These are phyloP conservation scores for Candida xyloterini DNA, from an alignment of 805 yeast genomes.

Conservation along the genomic window DNA sequence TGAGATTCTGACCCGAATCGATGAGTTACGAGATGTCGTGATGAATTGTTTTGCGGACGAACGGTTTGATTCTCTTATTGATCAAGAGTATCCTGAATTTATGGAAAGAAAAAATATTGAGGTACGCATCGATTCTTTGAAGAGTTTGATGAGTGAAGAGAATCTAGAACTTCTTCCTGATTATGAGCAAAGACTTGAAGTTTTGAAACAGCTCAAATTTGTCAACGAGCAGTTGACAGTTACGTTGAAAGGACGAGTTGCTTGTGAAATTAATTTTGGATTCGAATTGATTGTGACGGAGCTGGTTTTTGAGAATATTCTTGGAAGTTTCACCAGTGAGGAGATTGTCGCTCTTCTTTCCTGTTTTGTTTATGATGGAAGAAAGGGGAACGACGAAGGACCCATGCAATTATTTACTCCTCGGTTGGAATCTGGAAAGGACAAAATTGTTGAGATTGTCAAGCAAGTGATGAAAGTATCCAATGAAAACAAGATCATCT, in stretches of 20 bases:
- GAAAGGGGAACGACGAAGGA: slow-evolving; percentile 58
- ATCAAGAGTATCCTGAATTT: slow-evolving; percentile 29
- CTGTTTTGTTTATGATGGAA: slow-evolving; percentile 90
- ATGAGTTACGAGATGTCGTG: slow-evolving; percentile 25
- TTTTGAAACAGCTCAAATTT: slow-evolving; percentile 73
- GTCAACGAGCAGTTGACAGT: slow-evolving; percentile 75
- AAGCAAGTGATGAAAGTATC: slow-evolving; percentile 59
- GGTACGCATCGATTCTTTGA: slow-evolving; percentile 51
- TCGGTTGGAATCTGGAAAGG: slow-evolving; percentile 68
- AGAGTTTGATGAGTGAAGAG: slow-evolving; percentile 73
- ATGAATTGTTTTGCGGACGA: slow-evolving; percentile 28
- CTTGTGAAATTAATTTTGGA: slow-evolving; percentile 88
- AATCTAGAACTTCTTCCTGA: slow-evolving; percentile 89
- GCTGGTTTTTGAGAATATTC: slow-evolving; percentile 81
- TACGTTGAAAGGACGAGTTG: slow-evolving; percentile 84
- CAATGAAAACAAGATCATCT: slow-evolving; percentile 62
- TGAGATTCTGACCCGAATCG: slow-evolving; percentile 39
- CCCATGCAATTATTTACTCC: slow-evolving; percentile 56
- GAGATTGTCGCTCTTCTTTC: slow-evolving; percentile 95
- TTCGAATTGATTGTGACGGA: slow-evolving; percentile 91
- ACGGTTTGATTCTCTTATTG: slow-evolving; percentile 16
- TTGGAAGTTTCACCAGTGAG: slow-evolving; percentile 91
- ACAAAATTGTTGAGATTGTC: slow-evolving; percentile 68
- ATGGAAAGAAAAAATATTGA: slow-evolving; percentile 45
- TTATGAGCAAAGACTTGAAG: slow-evolving; percentile 83